These are phyloP conservation scores for Thyridium curvatum DNA, from an alignment of 2,329 filamentous ascomycete species.

Conservation along the genomic window DNA sequence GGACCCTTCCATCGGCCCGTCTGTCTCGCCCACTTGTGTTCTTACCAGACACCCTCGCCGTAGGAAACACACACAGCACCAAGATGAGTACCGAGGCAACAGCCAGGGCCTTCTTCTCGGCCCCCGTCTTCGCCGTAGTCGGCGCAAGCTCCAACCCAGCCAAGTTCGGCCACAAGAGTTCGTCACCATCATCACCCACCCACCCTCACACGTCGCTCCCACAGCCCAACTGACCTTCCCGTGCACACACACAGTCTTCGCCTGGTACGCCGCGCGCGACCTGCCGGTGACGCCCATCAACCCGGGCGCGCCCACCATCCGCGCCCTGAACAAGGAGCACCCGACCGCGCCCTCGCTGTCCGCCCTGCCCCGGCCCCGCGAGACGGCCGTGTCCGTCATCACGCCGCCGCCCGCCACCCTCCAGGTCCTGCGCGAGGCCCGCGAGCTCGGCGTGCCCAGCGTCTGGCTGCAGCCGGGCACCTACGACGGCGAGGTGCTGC, in stretches of 20 bases:
- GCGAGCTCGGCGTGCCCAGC: constrained; percentile 62
- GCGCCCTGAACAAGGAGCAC: constrained; percentile 51
- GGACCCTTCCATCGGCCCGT: too few species aligned
- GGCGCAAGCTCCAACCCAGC: constrained; percentile 78
- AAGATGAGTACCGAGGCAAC: constrained; percentile 63
- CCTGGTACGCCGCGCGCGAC: constrained; percentile 76
- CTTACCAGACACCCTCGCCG: too few species aligned
- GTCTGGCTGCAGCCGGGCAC: constrained; percentile 91
- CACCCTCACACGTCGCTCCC: background rate
- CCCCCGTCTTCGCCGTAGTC: constrained; percentile 77
- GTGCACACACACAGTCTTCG: constrained; percentile 58
- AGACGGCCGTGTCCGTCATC: constrained; percentile 78
- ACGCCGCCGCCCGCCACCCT: constrained; percentile 77
- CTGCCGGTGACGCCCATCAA: constrained; percentile 82
- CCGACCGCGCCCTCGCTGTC: constrained; percentile 59
- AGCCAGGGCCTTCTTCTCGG: constrained; percentile 73
- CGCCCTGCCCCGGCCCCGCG: constrained; percentile 53
- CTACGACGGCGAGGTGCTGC: constrained; percentile 70
- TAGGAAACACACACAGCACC: background rate
- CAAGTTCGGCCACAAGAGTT: constrained; percentile 88
- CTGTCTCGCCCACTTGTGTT: too few species aligned
- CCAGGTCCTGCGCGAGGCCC: constrained; percentile 70
- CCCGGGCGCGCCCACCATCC: constrained; percentile 59
- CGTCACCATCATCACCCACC: constrained; percentile 12
- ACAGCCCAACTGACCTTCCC: background rate